Evolutionary conservation across 805 yeast species (phyloP), one percentile per base, ranked within the genome.

Genomic region (Blastobotrys americana): DNA sequence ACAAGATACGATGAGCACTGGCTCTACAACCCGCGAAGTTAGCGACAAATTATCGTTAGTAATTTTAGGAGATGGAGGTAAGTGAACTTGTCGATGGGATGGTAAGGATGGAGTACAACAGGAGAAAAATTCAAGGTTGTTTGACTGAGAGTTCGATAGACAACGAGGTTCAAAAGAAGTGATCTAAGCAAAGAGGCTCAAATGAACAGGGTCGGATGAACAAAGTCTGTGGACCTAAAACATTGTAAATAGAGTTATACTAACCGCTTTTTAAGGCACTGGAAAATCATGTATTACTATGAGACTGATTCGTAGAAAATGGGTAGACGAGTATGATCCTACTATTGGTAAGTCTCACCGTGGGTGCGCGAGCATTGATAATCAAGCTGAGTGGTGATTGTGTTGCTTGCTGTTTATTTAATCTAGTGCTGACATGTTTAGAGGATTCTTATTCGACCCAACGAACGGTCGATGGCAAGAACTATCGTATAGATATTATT

Each of bases 401-500:
- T n/a, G n/a, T n/a, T n/a, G n/a, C n/a, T n/a, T n/a, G n/a, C n/a
- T n/a, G n/a, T n/a, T n/a, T n/a, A n/a, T n/a, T n/a, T n/a, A n/a
- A n/a, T n/a, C n/a, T n/a, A n/a, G n/a, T 25, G 13, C 31, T 25
- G 8, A 36, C 23, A 10, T n/a, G 13, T 20, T 13, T 22, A 52
- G 62, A 58, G 45, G 62, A 58, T 42, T 56, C 60, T 3, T 56
- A 60, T 44, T 55, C 61, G 6, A 59, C 64, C 4, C 58, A 56
- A 27, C 48, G 64, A 35, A 47, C 49, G 4, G 52, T 60, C 21
- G 79, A 79, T 54, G 75, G 73, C n/a, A 72, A 70, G 43, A 68
- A 66, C 22, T 73, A 72, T 34, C 65, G 72, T 8, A 53, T 76
- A 40, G 84, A 81, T 57, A 76, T 82, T 39, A 69, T 82, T 55